Evolutionary conservation across 1,284 basidiomycete genomes (phyloP), one percentile per base, ranked within the genome.

Genomic region (Ustilago lituana): DNA sequence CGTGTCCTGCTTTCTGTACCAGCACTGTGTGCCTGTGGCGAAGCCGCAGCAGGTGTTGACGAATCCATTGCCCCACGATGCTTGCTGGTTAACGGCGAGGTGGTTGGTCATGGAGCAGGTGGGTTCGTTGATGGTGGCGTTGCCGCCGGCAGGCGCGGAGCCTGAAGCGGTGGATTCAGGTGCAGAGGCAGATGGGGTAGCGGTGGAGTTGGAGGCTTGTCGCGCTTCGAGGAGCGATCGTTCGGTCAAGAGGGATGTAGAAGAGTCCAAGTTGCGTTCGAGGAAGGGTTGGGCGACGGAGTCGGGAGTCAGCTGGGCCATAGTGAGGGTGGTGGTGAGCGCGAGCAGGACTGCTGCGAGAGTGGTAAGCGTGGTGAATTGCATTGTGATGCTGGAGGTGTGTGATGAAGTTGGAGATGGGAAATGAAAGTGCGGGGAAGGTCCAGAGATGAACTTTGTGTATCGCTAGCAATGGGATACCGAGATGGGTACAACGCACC

Each of bases 11-110:
- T 53, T 36, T 7, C 74, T 47, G 37, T 58, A 69, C 67, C 67
- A 77, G 58, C 74, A 77, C 17, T 56, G 46, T 4, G 68, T 55
- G 3, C 57, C 47, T 10, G 40, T 35, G 4, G 41, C 46, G n/a
- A 56, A 62, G 11, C 65, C 59, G 26, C 74, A 77, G 53, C 74
- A 77, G 1, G 74, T 70, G 47, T 68, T 77, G 37, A 77, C 49
- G 33, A 73, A 63, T 3, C 58, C 59, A 22, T 72, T 65, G 6
- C 61, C 65, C 74, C 74, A 77, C 15, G 69, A 69, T 1, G 74
- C 72, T 46, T 77, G 74, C 38, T 77, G 74, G 46, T 74, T 77
- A 8, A 48, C 36, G 11, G 58, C 26, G 36, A 77, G 57, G 17
- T 64, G 49, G 47, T 74, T 77, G 23, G 51, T 51, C 51, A 74